phyloP scores from a whole-genome alignment of 176 grass and related monocot species.

The Oryza meyeriana region DNA sequence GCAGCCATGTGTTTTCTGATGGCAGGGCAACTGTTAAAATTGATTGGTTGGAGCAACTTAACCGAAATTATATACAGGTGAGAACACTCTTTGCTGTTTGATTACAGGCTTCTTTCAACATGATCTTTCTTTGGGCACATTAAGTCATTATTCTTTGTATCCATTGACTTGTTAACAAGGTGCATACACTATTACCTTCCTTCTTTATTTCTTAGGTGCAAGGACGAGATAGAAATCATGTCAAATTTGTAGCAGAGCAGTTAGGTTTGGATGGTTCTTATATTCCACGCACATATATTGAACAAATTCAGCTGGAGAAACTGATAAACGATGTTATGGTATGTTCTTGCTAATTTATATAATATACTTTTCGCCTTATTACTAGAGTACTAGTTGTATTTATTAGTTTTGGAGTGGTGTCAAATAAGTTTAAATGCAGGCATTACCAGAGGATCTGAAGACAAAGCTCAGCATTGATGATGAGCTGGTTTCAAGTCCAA shows the following conservation, averaged over 20 bases:
- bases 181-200: not conserved
- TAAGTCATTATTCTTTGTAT: constrained; percentile 5
- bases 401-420: constrained; percentile 12
- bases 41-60: constrained; percentile 93
- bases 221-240: constrained; percentile 82
- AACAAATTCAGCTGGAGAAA: constrained; percentile 98
- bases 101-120: constrained; percentile 11
- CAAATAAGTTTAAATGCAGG: constrained; percentile 51
- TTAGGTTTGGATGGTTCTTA: constrained; percentile 86
- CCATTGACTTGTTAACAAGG: not conserved
- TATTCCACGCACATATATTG: constrained; percentile 94
- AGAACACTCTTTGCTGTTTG: constrained; percentile 25
- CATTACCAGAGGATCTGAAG: constrained; percentile 95
- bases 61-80: constrained; percentile 78
- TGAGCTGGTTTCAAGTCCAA: constrained; percentile 84
- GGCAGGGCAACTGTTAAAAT: constrained; percentile 90
- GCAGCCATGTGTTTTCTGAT: constrained; percentile 78
- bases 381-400: constrained; percentile 7
- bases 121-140: not conserved
- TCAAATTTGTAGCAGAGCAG: constrained; percentile 71
- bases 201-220: constrained; percentile 61
- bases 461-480: constrained; percentile 94
- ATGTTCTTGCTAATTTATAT: constrained; percentile 24
- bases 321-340: constrained; percentile 98
- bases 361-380: not conserved